phyloP scores from a whole-genome alignment of 1,284 basidiomycete species.

The Naganishia liquefaciens region DNA sequence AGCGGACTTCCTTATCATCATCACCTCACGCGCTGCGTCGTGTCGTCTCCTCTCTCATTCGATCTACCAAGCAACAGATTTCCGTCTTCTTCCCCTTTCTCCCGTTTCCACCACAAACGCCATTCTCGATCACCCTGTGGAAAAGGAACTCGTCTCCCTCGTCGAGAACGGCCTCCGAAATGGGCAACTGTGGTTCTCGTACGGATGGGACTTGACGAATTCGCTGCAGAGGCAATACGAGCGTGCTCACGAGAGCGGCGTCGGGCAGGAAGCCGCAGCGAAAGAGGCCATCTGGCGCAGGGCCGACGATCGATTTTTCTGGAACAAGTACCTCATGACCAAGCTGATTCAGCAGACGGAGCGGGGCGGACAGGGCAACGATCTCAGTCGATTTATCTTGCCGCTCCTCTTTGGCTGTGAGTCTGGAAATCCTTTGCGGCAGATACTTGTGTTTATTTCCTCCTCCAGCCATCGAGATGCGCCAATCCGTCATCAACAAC shows the following conservation, averaged over 20 bases:
- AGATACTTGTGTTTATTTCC: conserved; percentile 7
- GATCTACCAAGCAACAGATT: conserved; percentile 86
- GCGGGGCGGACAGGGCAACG: conserved; percentile 41
- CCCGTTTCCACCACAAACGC: conserved; percentile 67
- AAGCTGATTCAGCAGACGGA: conserved; percentile 54
- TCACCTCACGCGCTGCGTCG: conserved; percentile 78
- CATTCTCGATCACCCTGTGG: conserved; percentile 68
- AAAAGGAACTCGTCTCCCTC: conserved; percentile 81
- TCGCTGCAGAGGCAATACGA: conserved; percentile 79
- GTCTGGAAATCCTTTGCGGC: conserved; percentile 40
- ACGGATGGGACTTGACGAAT: conserved; percentile 86
- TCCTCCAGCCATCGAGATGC: conserved; percentile 77
- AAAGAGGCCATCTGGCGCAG: conserved; percentile 51
- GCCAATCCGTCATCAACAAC: conserved; percentile 73
- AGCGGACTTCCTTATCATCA: conserved; percentile 92
- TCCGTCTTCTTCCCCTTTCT: conserved; percentile 81
- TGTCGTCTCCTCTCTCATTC: conserved; percentile 80
- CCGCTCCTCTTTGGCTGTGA: conserved; percentile 89
- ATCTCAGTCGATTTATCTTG: conserved; percentile 78
- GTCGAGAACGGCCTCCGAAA: conserved; percentile 80
- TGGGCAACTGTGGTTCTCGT: conserved; percentile 85
- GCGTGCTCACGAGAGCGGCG: conserved; percentile 66
- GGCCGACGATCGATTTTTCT: conserved; percentile 96
- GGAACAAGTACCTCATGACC: conserved; percentile 74
- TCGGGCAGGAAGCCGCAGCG: conserved; percentile 4